These are phyloP conservation scores for Penicillium goetzii DNA, from an alignment of 495 filamentous ascomycete species.

Conservation along the genomic window DNA sequence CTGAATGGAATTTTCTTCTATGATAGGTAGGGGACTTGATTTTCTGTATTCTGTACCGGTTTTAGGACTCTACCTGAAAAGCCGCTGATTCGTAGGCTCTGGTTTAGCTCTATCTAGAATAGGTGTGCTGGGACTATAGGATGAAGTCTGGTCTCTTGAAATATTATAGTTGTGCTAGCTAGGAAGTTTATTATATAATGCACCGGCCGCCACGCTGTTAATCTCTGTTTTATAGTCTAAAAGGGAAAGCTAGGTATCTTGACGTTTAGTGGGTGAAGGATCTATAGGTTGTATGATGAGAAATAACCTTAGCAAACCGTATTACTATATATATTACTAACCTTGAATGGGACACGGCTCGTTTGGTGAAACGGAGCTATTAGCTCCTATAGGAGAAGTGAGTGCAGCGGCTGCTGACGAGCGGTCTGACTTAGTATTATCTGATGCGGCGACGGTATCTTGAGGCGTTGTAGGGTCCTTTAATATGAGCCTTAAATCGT, in stretches of 20 bases:
- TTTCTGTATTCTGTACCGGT: not conserved
- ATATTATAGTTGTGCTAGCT: not conserved
- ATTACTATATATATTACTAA: constrained; percentile 1
- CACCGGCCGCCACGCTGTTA: not conserved
- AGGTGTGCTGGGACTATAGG: not conserved
- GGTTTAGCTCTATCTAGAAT: not conserved
- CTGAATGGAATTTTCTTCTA: not conserved
- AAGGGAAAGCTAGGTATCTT: not conserved
- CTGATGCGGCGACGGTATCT: not conserved
- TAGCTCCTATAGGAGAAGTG: not conserved
- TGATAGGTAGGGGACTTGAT: not conserved
- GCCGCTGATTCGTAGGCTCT: not conserved
- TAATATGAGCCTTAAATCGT: not conserved
- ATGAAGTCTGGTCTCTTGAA: too few species aligned
- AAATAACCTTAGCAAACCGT: not conserved
- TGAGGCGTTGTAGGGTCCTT: not conserved
- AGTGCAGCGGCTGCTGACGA: not conserved
- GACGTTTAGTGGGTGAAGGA: not conserved
- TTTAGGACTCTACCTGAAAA: not conserved
- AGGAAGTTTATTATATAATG: not conserved
- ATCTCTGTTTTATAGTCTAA: not conserved
- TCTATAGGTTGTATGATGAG: not conserved
- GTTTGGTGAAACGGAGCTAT: constrained; percentile 1
- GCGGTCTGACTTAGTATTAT: not conserved
- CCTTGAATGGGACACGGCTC: not conserved